Percentiles rank a stretch among this genome's conserved stretches.
phyloP scores from a whole-genome alignment of 1,139 yeast species.

The Meyerozyma sp. region DNA sequence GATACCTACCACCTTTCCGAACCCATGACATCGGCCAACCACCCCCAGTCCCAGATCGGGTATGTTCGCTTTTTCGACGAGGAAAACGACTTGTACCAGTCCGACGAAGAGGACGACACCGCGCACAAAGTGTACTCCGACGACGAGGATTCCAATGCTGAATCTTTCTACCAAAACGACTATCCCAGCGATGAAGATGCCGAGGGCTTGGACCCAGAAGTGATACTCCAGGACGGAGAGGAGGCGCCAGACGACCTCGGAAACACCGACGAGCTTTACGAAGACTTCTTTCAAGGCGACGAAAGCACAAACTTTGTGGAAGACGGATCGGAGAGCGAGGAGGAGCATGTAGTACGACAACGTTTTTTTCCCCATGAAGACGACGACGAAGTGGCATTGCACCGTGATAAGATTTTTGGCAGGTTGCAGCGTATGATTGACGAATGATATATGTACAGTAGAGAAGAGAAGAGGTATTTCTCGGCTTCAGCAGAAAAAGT shows the following conservation, averaged over 20 bases:
- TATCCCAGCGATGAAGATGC: slow-evolving; percentile 92
- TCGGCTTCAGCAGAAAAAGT: slow-evolving; percentile 19
- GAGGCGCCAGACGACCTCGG: slow-evolving; percentile 6
- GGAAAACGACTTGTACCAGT: slow-evolving; percentile 36
- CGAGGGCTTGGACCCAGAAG: slow-evolving; percentile 22
- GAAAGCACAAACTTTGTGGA: slow-evolving; percentile 4
- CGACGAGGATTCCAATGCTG: slow-evolving; percentile 56
- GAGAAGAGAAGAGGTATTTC: slow-evolving; percentile 19
- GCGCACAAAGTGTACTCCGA: slow-evolving; percentile 29
- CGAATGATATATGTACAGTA: slow-evolving; percentile 7
- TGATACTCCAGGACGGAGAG: slow-evolving; percentile 13
- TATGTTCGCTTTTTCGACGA: slow-evolving; percentile 66
- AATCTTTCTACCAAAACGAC: slow-evolving; percentile 86
- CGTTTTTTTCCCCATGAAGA: slow-evolving; percentile 48
- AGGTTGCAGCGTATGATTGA: slow-evolving; percentile 46
- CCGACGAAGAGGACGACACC: slow-evolving; percentile 45
- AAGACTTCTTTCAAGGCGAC: slow-evolving; percentile 2
- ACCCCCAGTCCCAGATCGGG: slow-evolving; percentile 53
- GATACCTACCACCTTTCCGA: slow-evolving; percentile 62
- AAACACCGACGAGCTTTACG: slow-evolving; percentile 10
- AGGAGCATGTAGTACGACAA: slow-evolving; percentile 25
- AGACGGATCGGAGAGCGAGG: slow-evolving; percentile 28
- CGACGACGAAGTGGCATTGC: slow-evolving; percentile 56
- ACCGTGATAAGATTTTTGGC: slow-evolving; percentile 59
- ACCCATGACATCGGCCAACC: slow-evolving; percentile 44